Evolutionary conservation across 2,329 filamentous ascomycete genomes (phyloP).

Genomic region (Berkeleyomyces basicola): DNA sequence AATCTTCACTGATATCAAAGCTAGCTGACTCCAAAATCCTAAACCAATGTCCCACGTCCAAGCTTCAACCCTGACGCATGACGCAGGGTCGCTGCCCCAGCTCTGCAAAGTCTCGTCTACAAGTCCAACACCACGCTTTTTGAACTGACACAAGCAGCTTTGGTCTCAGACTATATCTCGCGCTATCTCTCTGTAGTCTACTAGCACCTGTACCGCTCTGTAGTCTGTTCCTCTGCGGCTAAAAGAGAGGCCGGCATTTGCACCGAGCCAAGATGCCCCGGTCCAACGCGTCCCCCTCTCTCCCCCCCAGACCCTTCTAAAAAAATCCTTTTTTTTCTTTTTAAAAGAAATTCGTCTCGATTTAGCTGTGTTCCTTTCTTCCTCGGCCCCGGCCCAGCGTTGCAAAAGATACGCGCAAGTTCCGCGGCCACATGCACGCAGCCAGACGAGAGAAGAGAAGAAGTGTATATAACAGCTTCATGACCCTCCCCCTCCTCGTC

Average conservation of each 20-base stretch:
- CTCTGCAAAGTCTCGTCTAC: no score
- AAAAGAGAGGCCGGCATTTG: background rate
- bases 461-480: background rate
- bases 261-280: background rate
- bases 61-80: background rate
- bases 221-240: background rate
- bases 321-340: background rate
- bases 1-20: background rate
- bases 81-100: background rate
- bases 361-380: background rate
- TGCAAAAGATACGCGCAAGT: background rate
- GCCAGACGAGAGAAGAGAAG: no score
- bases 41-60: background rate
- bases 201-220: background rate
- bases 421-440: no score
- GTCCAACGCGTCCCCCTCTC: no score
- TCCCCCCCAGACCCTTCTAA: background rate
- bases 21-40: background rate
- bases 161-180: background rate
- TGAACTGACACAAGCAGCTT: no score
- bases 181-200: background rate
- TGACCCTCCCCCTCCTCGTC: no score
- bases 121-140: no score
- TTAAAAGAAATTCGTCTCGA: background rate
- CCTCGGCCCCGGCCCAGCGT: background rate